Base-by-base conservation (phyloP, 1,284 basidiomycete species). In the Wolfiporia cocos region DNA sequence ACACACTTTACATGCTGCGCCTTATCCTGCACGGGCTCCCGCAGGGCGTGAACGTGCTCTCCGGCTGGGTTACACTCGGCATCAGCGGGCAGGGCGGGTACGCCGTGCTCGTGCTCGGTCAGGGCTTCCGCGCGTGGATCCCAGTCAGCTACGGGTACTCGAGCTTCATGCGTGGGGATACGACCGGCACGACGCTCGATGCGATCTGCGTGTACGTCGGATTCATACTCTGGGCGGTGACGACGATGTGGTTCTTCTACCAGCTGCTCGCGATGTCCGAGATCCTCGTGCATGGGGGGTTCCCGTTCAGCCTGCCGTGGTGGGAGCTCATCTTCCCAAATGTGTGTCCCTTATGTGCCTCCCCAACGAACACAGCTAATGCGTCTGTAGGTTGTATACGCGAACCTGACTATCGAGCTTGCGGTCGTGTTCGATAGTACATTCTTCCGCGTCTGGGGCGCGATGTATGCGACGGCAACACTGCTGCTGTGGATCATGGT, bases 261-360 rank as follows among this genome's bases (percentile, higher is more conserved):
- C 69, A 64, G 9, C 20, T 68, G 4, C 39, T 41, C 5, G 39
- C 30, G 9, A 21, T 68, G 17, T 44, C 44, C 31, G 54, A 61
- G 30, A 59, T 65, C 11, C 14, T 63, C n/a, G 48, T 52, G 12
- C 42, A 54, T n/a, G 36, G 35, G 4, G 56, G 44, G n/a, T 48
- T 70, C 24, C 60, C 59, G 3, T 74, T 74, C 46, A 62, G 59
- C 29, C 45, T 74, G 20, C 54, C 65, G 1, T 70, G 66, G 46
- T 75, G 73, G 72, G 71, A 70, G 3, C 56, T 73, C 33, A 58
- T 74, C 47, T 74, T 74, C 59, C 71, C 71, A 5, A 73, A 71
- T 48, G 58, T 41, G 20, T 21, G 39, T 32, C 18, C 17, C 14
- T 11, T 29, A 6, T 19, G 5, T 20, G 18, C 12, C 10, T 41